Evolutionary conservation across 371 early-diverging fungal genomes (phyloP).

Genomic region (Syncephalastrum sp.): DNA sequence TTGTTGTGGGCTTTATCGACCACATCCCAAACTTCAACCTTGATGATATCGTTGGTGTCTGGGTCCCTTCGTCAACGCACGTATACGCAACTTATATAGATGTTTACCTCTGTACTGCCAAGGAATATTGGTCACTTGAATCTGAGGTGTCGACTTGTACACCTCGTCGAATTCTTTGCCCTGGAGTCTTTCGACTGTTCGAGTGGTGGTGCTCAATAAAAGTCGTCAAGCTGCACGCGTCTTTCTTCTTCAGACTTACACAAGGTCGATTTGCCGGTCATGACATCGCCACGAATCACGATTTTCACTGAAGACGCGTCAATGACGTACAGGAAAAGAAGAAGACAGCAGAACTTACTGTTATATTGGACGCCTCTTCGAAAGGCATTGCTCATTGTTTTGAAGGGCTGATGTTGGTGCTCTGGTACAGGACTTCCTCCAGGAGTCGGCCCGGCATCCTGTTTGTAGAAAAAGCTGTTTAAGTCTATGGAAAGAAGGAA

Average conservation of each 20-base stretch:
- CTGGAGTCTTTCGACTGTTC: conserved; percentile 58
- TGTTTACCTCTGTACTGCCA: conserved; percentile 64
- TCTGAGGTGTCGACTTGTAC: conserved; percentile 60
- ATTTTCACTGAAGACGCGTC: conserved; percentile 54
- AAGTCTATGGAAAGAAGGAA: not conserved
- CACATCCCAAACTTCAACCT: conserved; percentile 72
- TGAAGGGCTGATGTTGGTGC: conserved; percentile 28
- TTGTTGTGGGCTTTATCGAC: conserved; percentile 60
- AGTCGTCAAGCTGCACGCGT: not conserved
- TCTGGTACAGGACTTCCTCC: conserved; percentile 5
- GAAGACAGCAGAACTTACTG: conserved; percentile 25
- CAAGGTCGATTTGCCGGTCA: conserved; percentile 63
- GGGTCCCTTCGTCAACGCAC: not conserved
- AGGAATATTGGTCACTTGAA: conserved; percentile 67
- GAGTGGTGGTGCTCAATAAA: conserved; percentile 9
- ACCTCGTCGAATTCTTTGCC: conserved; percentile 49
- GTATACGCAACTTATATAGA: not conserved
- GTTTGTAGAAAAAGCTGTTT: not conserved
- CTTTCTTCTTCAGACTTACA: conserved; percentile 38
- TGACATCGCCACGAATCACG: conserved; percentile 63
- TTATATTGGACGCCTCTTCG: conserved; percentile 58
- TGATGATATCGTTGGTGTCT: conserved; percentile 64
- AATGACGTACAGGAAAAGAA: not conserved
- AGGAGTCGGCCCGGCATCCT: conserved; percentile 18
- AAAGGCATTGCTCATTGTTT: conserved; percentile 47